phyloP scores from a whole-genome alignment of 116 monocot genomes.

The Papilionanthe hybrid region DNA sequence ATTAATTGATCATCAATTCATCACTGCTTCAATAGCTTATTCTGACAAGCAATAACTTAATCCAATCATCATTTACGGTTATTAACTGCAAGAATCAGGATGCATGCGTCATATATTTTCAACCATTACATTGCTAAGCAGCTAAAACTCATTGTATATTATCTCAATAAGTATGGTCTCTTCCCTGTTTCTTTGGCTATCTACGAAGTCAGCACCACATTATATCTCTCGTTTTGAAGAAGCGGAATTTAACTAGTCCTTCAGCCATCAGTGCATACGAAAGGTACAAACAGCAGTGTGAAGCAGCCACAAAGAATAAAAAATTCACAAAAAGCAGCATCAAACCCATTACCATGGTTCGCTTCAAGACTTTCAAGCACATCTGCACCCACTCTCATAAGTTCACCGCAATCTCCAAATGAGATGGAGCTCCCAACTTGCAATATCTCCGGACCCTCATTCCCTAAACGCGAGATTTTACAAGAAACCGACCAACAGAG shows the following conservation, averaged over 20 bases:
- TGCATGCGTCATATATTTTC: too few species aligned
- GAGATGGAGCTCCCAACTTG: constrained; percentile 59
- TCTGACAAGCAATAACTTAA: too few species aligned
- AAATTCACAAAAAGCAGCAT: neutral
- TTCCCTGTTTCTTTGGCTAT: too few species aligned
- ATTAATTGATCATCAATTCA: neutral
- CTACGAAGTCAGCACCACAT: neutral
- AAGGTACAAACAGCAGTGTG: neutral
- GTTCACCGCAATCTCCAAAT: constrained; percentile 25
- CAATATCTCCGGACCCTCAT: constrained; percentile 23
- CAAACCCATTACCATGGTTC: constrained; percentile 20
- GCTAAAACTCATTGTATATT: too few species aligned
- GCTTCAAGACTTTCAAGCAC: constrained; percentile 41
- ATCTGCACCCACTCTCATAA: constrained; percentile 40
- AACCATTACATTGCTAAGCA: too few species aligned
- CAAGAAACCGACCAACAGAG: constrained; percentile 46
- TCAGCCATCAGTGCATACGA: neutral
- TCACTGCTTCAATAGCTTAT: neutral
- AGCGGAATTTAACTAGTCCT: neutral
- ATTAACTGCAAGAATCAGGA: too few species aligned
- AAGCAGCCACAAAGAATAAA: neutral
- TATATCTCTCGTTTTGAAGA: neutral
- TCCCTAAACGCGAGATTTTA: constrained; percentile 16
- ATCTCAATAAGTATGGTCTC: too few species aligned
- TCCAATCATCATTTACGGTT: too few species aligned